Evolutionary conservation across 208 protist genomes (phyloP).

Genomic region (Leishmania turanica): DNA sequence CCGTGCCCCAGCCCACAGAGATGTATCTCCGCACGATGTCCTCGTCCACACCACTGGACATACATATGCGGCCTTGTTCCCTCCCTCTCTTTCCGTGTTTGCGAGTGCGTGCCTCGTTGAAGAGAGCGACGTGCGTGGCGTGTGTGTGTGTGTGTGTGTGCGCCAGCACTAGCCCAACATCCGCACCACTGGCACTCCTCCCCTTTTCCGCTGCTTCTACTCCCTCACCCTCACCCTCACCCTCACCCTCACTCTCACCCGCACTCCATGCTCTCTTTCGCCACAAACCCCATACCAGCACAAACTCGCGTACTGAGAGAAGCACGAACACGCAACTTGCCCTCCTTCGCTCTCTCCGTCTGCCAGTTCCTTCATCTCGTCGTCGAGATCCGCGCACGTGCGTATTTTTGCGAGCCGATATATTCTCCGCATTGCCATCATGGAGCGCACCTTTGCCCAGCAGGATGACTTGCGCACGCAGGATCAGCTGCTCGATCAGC

Average conservation of each 20-base stretch:
- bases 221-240: not conserved
- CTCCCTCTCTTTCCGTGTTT: not conserved
- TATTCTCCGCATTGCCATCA: constrained; percentile 1
- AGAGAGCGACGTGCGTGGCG: not conserved
- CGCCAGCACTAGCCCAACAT: not conserved
- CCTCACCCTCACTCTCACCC: not conserved
- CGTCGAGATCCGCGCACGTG: not conserved
- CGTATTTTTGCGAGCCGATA: not conserved
- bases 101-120: not conserved
- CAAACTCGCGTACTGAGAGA: not conserved
- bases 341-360: not conserved
- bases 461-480: constrained; percentile 50
- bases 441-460: constrained; percentile 18
- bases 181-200: not conserved
- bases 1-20: not conserved
- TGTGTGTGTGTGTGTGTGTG: not conserved
- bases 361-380: not conserved
- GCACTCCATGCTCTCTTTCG: not conserved
- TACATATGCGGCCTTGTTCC: not conserved
- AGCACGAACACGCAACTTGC: not conserved
- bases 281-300: not conserved
- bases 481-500: constrained; percentile 79
- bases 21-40: not conserved
- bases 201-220: not conserved
- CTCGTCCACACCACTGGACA: not conserved